Evolutionary conservation across 139 green algal genomes (phyloP).

Genomic region (Dunaliella sp.): DNA sequence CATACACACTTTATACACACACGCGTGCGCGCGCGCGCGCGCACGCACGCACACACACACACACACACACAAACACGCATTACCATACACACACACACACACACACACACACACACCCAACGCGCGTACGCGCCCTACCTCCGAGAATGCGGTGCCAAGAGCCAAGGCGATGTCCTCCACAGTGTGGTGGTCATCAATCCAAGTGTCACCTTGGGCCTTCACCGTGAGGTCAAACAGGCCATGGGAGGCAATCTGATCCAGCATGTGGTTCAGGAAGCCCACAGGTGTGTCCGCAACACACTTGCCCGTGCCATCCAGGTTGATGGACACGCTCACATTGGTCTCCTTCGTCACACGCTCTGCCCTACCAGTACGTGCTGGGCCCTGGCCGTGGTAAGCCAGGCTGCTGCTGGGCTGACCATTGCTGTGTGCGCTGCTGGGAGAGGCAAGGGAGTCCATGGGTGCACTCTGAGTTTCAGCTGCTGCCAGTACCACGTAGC

Average conservation of each 20-base stretch:
- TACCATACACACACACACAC: neutral
- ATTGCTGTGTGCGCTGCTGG: neutral
- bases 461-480: neutral
- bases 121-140: conserved; percentile 3
- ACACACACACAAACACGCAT: neutral
- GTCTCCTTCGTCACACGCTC: conserved; percentile 91
- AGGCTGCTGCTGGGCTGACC: neutral
- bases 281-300: conserved; percentile 76
- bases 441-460: neutral
- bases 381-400: neutral
- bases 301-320: conserved; percentile 88
- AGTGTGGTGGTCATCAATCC: conserved; percentile 99
- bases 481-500: neutral
- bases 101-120: neutral
- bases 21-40: neutral
- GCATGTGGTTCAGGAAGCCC: conserved; percentile 98
- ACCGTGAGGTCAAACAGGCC: conserved; percentile 85
- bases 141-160: conserved; percentile 57
- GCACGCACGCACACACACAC: neutral
- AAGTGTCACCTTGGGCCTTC: conserved; percentile 83
- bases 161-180: conserved; percentile 94
- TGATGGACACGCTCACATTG: conserved; percentile 82
- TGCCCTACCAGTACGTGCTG: conserved; percentile 26
- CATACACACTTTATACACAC: no score
- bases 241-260: conserved; percentile 94